Evolutionary conservation across 495 filamentous ascomycete genomes (phyloP), one percentile per base, ranked within the genome.

Genomic region (Halenospora varia): DNA sequence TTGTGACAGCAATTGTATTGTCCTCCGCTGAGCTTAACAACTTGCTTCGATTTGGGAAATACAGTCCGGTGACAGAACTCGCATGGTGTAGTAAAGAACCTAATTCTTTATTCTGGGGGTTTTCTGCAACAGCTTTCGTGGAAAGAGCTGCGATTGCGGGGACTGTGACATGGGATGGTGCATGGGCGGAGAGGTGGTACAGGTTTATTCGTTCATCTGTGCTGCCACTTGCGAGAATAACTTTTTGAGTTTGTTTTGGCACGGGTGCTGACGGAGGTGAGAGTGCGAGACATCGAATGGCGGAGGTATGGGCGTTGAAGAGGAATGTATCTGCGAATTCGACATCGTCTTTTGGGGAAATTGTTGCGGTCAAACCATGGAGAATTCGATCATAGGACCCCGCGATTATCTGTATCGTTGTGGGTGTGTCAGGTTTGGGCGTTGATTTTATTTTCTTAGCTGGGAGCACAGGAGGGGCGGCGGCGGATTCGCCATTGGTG

Each of bases 161-260:
- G 10, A 67, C 48, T 11, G 59, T 55, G 20, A 64, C 68, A 22
- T 51, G 50, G 13, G 74, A 67, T 0, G 89, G 86, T 10, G 87
- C 81, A 35, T 82, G 77, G 25, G 88, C 87, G 11, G 92, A 94
- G 48, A 99, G 75, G 48, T 87, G 88, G 77, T 96, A 97, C 56
- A 99, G 80, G 68, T 97, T 96, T 74, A 99, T 89, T 40, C 88
- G 86, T 71, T 96, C 90, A 73, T 99, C 94, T 19, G 89, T 90
- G 69, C 87, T 84, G 56, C 95, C 96, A 25, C 83, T 95, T 47
- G 95, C 94, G 49, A 97, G 82, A 49, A 92, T 84, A 48, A 94
- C 78, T 67, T 90, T 96, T 64, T 86, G 83, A 4, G 72, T 63
- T 61, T 78, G 74, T 46, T 76, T 74, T 0, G 81, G 75, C 39